Evolutionary conservation across 83 land plant species (phyloP), one percentile per base, ranked within the genome.

Genomic region (Isoetes engelmannii): DNA sequence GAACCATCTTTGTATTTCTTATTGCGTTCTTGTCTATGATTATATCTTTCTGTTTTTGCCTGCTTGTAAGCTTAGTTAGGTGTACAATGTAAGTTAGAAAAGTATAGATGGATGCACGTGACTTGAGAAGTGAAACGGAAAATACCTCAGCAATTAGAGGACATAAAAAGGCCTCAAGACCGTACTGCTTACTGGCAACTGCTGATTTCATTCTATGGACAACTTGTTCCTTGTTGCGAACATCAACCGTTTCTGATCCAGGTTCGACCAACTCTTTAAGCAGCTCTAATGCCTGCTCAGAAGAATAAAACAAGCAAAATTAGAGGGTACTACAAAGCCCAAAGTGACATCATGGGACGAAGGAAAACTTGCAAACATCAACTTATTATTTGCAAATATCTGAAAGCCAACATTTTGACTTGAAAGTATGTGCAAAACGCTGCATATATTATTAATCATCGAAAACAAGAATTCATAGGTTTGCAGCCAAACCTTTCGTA

Each of bases 101-200:
- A 28, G 2, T 28, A 28, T 28, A 28, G 37, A 28, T 28, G 37
- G 37, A 28, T 28, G 37, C 37, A 28, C 2, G 37, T 28, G 37
- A 28, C 1, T 28, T 28, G 2, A 28, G 37, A 28, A 28, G 37
- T 28, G 37, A 28, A 28, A 28, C 1, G 37, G 37, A 28, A 28
- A 28, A 73, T 76, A 88, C 98, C 67, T 94, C 98, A 59, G 99
- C 94, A 73, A 95, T 80, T 50, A 95, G 89, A 50, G 90, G 79
- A 63, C 91, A 91, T 37, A 95, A 55, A 58, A 86, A 49, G 28
- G 78, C 80, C 71, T 95, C 99, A 69, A 79, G 99, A 3, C 99
- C 99, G 83, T 82, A 91, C 64, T 95, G 99, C 75, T 95, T 95
- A 82, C 99, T 95, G 15, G 98, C 97, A 55, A 95, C 97, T 54